Percentiles rank a stretch among this genome's conserved stretches.
Evolutionary conservation across 2,329 filamentous ascomycete genomes (phyloP).

Genomic region (Blastomyces parvus): DNA sequence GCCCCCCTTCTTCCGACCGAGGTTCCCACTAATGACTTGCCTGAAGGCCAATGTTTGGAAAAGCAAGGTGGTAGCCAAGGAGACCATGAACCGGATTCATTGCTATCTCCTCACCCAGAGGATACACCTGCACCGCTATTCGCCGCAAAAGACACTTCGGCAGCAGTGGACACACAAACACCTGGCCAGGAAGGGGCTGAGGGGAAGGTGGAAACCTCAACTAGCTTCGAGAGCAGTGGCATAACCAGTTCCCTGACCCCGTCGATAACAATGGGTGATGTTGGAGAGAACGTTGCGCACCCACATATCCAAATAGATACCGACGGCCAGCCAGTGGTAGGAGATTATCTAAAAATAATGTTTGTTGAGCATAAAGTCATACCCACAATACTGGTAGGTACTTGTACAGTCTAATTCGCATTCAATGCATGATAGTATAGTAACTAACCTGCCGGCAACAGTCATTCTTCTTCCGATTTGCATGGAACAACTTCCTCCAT

Average conservation of each 20-base stretch:
- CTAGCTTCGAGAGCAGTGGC: not conserved
- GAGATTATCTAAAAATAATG: slow-evolving; percentile 88
- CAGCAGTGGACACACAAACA: slow-evolving; percentile 2
- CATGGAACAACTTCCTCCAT: slow-evolving; percentile 99
- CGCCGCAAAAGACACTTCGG: slow-evolving; percentile 31
- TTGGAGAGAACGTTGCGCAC: slow-evolving; percentile 4
- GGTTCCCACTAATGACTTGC: not conserved
- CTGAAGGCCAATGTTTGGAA: slow-evolving; percentile 9
- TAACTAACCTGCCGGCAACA: slow-evolving; percentile 29
- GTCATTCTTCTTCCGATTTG: slow-evolving; percentile 97
- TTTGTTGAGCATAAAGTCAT: slow-evolving; percentile 93
- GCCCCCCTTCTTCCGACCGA: slow-evolving; percentile 15
- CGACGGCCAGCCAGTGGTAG: slow-evolving; percentile 69
- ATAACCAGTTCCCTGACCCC: not conserved
- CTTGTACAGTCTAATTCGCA: slow-evolving; percentile 25
- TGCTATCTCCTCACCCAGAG: slow-evolving; percentile 50
- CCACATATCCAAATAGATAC: slow-evolving; percentile 48
- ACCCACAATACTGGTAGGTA: slow-evolving; percentile 80
- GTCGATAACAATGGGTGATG: slow-evolving; percentile 6
- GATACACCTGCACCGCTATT: slow-evolving; percentile 62
- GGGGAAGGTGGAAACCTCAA: not conserved
- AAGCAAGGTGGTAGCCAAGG: not conserved
- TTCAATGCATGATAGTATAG: slow-evolving; percentile 5
- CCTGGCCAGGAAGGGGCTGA: not conserved
- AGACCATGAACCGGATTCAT: not conserved